Evolutionary conservation across 2,329 filamentous ascomycete genomes (phyloP), one percentile per base, ranked within the genome.

Genomic region (Xylariomycetidae sp.): DNA sequence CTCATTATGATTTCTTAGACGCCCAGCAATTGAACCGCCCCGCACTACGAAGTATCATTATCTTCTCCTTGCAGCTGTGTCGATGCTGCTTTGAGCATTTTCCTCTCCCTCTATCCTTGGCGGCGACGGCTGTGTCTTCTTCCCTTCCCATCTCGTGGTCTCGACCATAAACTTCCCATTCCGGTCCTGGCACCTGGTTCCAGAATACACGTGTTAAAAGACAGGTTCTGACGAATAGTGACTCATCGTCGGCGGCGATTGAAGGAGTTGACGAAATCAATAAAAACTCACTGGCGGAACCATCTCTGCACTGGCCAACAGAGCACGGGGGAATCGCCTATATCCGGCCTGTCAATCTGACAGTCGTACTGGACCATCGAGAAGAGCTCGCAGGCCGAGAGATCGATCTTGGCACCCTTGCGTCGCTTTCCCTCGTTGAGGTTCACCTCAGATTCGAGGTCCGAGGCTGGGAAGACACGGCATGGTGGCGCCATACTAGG

Each of bases 351-450:
- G 44, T 70, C 61, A 27, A 81, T 69, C 41, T 66, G 57, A 54
- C 78, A 82, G 26, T 72, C 66, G 56, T 78, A 81, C 61, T 82
- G 77, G 54, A 76, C 48, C 64, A 82, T 68, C 48, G 67, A 63
- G 36, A 77, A 53, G 37, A 81, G 62, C 50, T 74, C 67, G 56
- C 78, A 82, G 27, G 62, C 61, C 13, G 62, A 59, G 29, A 82
- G 60, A 34, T 80, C 67, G 41, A 80, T 61, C 30, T 54, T 40
- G 38, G 50, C 19, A 56, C 59, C 62, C 54, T 80, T 80, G 41
- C 74, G 72, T 35, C 69, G 70, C 32, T 67, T 69, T 6, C 71
- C 72, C 23, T 65, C 61, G 33, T 69, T 64, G 19, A 62, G 42
- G 46, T 80, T 77, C 29, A 74, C 57, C 30, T 64, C 64, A 23